phyloP scores from a whole-genome alignment of 805 yeast genomes.

The Tetrapisispora phaffii region DNA sequence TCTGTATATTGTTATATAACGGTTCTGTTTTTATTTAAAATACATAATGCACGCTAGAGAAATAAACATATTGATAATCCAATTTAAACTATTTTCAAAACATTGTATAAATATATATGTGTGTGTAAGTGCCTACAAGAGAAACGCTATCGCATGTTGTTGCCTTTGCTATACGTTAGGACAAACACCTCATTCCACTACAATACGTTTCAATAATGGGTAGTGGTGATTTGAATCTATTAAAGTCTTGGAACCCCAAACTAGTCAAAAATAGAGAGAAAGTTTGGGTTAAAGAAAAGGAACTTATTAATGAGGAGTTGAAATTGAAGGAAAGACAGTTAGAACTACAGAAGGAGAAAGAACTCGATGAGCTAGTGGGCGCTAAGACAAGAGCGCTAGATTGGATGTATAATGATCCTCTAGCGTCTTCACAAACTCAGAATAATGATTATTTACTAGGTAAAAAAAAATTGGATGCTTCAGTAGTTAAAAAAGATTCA shows the following conservation, averaged over 20 bases:
- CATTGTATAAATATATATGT: too few species aligned
- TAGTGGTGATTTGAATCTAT: slow-evolving; percentile 76
- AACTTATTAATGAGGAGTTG: slow-evolving; percentile 58
- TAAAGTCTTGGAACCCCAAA: slow-evolving; percentile 96
- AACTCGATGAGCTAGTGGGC: slow-evolving; percentile 47
- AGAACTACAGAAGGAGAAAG: slow-evolving; percentile 55
- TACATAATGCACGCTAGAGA: not conserved
- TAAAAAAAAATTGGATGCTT: slow-evolving; percentile 13
- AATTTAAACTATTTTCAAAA: too few species aligned
- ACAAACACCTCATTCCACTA: too few species aligned
- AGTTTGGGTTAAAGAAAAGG: slow-evolving; percentile 77
- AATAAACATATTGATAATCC: not conserved
- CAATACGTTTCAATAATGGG: slow-evolving; percentile 34
- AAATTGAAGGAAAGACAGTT: slow-evolving; percentile 51
- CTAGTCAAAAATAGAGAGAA: slow-evolving; percentile 73
- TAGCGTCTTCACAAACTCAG: not conserved
- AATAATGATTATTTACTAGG: slow-evolving; percentile 18
- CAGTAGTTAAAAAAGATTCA: slow-evolving; percentile 4
- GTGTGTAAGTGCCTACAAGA: not conserved
- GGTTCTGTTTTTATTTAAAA: not conserved
- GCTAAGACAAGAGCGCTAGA: slow-evolving; percentile 39
- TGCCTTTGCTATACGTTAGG: too few species aligned
- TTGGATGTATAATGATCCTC: slow-evolving; percentile 65
- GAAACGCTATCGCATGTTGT: not conserved
- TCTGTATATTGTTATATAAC: not conserved